Evolutionary conservation across 2,329 filamentous ascomycete genomes (phyloP).

Genomic region (Pyricularia grisea): DNA sequence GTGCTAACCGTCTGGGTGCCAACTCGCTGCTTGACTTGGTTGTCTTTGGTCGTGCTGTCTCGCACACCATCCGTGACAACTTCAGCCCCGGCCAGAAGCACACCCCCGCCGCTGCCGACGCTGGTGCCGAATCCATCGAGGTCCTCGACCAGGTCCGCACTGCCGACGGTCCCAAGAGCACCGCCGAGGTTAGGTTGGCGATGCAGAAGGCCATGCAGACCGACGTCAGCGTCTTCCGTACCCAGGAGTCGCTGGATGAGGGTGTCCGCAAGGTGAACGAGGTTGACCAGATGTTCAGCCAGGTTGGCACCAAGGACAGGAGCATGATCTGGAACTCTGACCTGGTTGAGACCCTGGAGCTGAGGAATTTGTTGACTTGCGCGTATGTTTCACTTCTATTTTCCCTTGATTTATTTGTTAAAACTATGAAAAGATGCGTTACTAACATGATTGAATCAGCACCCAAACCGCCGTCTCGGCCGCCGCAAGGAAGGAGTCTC

Average conservation of each 20-base stretch:
- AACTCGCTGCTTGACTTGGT: conserved; percentile 97
- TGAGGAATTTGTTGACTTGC: conserved; percentile 93
- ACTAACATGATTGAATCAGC: conserved; percentile 29
- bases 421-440: not conserved
- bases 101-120: conserved; percentile 72
- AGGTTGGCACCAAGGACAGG: conserved; percentile 93
- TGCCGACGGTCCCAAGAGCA: conserved; percentile 75
- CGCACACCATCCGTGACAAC: conserved; percentile 93
- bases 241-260: conserved; percentile 85
- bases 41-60: conserved; percentile 95
- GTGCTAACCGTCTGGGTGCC: conserved; percentile 76
- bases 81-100: conserved; percentile 75
- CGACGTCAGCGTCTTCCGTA: conserved; percentile 94
- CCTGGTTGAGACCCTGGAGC: conserved; percentile 89
- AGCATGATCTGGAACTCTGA: conserved; percentile 99
- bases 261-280: conserved; percentile 81
- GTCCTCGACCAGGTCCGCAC: conserved; percentile 80
- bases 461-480: conserved; percentile 87
- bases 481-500: conserved; percentile 91
- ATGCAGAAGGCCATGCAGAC: conserved; percentile 99
- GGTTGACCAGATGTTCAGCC: conserved; percentile 69
- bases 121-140: conserved; percentile 78
- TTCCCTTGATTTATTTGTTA: not conserved
- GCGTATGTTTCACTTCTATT: conserved; percentile 51
- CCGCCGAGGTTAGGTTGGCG: conserved; percentile 74